Percentiles rank a stretch among this genome's conserved stretches.
Conservation (phyloP, 371 early-diverging fungal genomes). For the Thermomucor indicae-seudaticae region DNA sequence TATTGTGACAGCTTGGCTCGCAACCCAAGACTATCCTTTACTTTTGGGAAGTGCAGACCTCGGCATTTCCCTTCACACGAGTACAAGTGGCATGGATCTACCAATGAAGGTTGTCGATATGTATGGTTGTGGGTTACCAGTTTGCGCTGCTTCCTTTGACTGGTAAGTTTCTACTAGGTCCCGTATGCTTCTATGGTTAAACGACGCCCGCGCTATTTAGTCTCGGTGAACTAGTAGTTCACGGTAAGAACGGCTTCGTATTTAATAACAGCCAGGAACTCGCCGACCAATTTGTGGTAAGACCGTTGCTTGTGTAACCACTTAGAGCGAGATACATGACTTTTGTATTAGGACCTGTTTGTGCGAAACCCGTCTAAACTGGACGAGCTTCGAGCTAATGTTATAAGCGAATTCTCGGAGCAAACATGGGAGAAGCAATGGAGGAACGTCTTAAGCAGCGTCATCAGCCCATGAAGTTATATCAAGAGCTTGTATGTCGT, state of each 20-base stretch:
- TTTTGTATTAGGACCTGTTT: slow-evolving; percentile 30
- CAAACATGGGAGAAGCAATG: slow-evolving; percentile 44
- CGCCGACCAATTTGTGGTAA: slow-evolving; percentile 47
- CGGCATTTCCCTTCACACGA: slow-evolving; percentile 89
- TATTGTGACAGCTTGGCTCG: slow-evolving; percentile 82
- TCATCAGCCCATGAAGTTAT: too few relatives aligned
- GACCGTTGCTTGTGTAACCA: background rate
- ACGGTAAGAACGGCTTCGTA: slow-evolving; percentile 75
- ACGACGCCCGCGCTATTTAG: slow-evolving; percentile 26
- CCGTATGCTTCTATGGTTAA: too few relatives aligned
- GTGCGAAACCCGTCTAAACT: slow-evolving; percentile 26
- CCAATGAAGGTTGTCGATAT: slow-evolving; percentile 99
- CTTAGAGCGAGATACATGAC: background rate
- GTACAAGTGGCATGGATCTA: slow-evolving; percentile 91
- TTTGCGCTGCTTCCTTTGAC: slow-evolving; percentile 73
- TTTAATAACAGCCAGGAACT: slow-evolving; percentile 71
- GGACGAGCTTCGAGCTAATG: slow-evolving; percentile 22
- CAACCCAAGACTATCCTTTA: slow-evolving; percentile 77
- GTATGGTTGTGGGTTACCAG: slow-evolving; percentile 95
- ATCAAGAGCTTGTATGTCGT: too few relatives aligned
- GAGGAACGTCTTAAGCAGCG: background rate
- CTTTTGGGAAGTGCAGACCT: slow-evolving; percentile 87
- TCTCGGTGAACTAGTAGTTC: slow-evolving; percentile 74
- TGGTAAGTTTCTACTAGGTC: slow-evolving; percentile 35
- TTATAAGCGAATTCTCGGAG: slow-evolving; percentile 28